Percentiles rank a stretch among this genome's conserved stretches.
Evolutionary conservation across 2,329 filamentous ascomycete species (phyloP).

Genomic region (Ramularia collo-cygni): DNA sequence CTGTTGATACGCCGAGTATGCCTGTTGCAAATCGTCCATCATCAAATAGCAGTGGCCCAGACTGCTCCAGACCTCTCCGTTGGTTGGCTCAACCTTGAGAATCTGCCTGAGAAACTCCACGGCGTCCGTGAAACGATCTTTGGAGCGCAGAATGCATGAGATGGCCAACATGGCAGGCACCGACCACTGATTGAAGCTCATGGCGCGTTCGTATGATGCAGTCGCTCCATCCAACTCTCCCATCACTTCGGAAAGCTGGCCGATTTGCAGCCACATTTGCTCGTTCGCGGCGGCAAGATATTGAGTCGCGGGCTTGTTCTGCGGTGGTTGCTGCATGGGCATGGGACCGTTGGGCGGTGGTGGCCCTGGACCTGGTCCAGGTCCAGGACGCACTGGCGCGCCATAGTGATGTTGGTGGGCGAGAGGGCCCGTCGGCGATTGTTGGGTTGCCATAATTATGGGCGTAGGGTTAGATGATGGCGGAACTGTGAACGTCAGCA

Average conservation of each 20-base stretch:
- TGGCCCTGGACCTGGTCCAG: conserved; percentile 36
- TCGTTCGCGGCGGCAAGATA: conserved; percentile 77
- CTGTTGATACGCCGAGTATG: conserved; percentile 93
- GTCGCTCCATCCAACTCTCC: conserved; percentile 85
- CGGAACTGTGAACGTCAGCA: background rate
- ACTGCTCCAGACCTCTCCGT: conserved; percentile 95
- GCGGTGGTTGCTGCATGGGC: conserved; percentile 41
- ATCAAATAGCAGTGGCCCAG: conserved; percentile 97
- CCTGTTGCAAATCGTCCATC: conserved; percentile 97
- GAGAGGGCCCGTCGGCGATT: conserved; percentile 67
- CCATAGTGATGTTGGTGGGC: conserved; percentile 60
- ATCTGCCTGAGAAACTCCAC: conserved; percentile 90
- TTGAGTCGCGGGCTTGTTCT: conserved; percentile 61
- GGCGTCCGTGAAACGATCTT: conserved; percentile 89
- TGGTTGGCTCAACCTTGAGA: conserved; percentile 77
- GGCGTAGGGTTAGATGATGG: background rate
- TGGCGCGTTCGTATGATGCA: conserved; percentile 81
- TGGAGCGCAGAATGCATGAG: conserved; percentile 80
- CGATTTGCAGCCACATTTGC: conserved; percentile 84
- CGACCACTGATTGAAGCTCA: conserved; percentile 81
- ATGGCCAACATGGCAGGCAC: conserved; percentile 91
- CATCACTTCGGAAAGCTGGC: conserved; percentile 78
- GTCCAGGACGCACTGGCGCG: conserved; percentile 51
- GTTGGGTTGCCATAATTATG: conserved; percentile 46
- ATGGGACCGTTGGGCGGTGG: conserved; percentile 47